Base-by-base conservation (phyloP, 2,329 filamentous ascomycete genomes). In the Nigrograna mackinnonii region DNA sequence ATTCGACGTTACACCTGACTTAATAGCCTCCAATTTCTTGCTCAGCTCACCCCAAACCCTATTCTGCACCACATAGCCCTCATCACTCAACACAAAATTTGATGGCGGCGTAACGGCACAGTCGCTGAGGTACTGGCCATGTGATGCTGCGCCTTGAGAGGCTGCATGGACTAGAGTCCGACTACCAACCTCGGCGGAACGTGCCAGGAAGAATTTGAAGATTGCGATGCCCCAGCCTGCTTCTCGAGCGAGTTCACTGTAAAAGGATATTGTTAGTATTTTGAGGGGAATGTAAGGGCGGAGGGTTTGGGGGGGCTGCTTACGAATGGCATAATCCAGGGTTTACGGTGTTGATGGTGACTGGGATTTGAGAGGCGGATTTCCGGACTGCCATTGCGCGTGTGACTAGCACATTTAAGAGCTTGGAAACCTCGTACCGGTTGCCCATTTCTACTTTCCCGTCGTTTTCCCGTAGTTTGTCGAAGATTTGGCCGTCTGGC, bases 51-150 rank as follows among this genome's bases (percentile, higher is more conserved):
- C 44, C 70, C 70, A 75, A 0, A 73, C 61, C 32, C 60, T 48
- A 35, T 50, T 51, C 54, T 71, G 68, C 35, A 63, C 37, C 42
- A 57, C 55, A 38, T 55, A 51, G 0, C 72, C 72, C 42, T 69
- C 65, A 5, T 55, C 49, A n/a, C 66, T 70, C 39, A 57, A 44
- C 5, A 73, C 70, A 22, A 69, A 58, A 6, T 44, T 40, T 4
- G 64, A 57, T 11, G 63, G 63, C 19, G 48, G 35, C 21, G 41
- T 42, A 12, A 72, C 48, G 38, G 50, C 22, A 14, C 58, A 63
- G 37, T 74, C 57, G 22, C 55, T 64, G 31, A 74, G 37, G 44
- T 73, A 75, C 48, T 68, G 52, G 0, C 72, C 72, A 51, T 75
- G 70, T 2, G 52, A 62, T 46, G 70, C 65, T 4, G 47, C 40